Percentiles rank a stretch among this genome's conserved stretches.
phyloP scores from a whole-genome alignment of 148 eudicot genomes.

The Dianthus caryophyllus region DNA sequence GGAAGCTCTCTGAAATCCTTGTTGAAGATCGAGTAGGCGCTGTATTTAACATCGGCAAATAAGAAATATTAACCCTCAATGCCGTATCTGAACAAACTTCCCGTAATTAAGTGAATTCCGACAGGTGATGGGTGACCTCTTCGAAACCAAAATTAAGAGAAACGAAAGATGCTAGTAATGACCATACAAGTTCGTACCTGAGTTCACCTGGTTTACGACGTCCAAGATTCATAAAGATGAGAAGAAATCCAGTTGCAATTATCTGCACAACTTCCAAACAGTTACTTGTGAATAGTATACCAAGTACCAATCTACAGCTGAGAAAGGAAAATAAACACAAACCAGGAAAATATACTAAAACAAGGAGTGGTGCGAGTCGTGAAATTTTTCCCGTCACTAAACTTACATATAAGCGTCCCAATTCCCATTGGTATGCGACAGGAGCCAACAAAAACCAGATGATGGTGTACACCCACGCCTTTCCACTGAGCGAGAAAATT shows the following conservation, averaged over 20 bases:
- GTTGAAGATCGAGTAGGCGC: constrained; percentile 94
- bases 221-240: constrained; percentile 87
- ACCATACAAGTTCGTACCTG: constrained; percentile 44
- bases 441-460: constrained; percentile 93
- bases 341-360: not conserved
- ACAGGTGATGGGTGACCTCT: not conserved
- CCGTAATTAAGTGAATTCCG: not conserved
- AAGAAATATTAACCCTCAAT: not conserved
- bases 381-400: not conserved
- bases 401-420: constrained; percentile 95
- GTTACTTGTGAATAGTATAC: not conserved
- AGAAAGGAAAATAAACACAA: not conserved
- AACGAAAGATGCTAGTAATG: not conserved
- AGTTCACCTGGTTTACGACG: constrained; percentile 75
- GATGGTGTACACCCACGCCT: constrained; percentile 57
- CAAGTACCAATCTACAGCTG: not conserved
- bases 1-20: constrained; percentile 96
- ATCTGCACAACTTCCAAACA: constrained; percentile 43
- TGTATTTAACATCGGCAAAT: constrained; percentile 28
- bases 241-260: constrained; percentile 80
- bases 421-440: constrained; percentile 65
- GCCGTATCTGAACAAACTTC: no score
- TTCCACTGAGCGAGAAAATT: constrained; percentile 73
- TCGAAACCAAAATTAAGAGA: no score
- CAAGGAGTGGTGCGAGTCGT: not conserved